A percentile compares a stretch with the other conserved stretches of the same genome.
Conservation (phyloP, 2,329 filamentous ascomycete genomes). For the Penicillium fuscoglaucum region DNA sequence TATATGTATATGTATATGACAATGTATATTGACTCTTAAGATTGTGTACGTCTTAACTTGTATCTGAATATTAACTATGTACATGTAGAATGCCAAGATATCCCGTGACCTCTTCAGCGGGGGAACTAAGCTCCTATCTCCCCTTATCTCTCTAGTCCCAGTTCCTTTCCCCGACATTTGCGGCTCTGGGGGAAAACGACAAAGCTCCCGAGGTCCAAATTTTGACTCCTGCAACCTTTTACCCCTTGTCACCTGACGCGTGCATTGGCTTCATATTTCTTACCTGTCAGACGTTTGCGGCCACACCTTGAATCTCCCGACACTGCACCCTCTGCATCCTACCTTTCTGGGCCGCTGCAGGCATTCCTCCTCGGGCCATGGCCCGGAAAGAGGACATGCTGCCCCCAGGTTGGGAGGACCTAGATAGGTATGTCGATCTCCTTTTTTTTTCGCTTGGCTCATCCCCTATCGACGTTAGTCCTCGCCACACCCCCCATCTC, state of each 20-base stretch:
- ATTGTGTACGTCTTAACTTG: too few relatives aligned
- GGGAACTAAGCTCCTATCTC: slow-evolving; percentile 1
- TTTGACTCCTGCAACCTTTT: slow-evolving; percentile 10
- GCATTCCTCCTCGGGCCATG: slow-evolving; percentile 42
- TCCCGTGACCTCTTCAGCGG: slow-evolving; percentile 4
- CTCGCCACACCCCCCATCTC: not conserved
- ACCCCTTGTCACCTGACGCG: slow-evolving; percentile 10
- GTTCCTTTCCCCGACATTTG: slow-evolving; percentile 11
- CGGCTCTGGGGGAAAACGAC: slow-evolving; percentile 10
- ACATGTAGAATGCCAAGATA: not conserved
- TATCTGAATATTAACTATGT: too few relatives aligned
- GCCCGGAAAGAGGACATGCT: slow-evolving; percentile 44
- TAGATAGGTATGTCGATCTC: slow-evolving; percentile 40
- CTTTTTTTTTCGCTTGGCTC: slow-evolving; percentile 12
- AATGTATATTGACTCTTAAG: too few relatives aligned
- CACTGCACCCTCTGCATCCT: slow-evolving; percentile 7
- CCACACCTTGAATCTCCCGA: slow-evolving; percentile 2
- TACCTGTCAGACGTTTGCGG: slow-evolving; percentile 10
- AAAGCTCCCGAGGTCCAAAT: slow-evolving; percentile 6
- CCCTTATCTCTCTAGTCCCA: slow-evolving; percentile 5
- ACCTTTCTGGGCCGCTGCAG: slow-evolving; percentile 18
- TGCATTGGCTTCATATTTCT: slow-evolving; percentile 2
- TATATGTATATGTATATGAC: too few relatives aligned
- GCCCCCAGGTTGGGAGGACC: slow-evolving; percentile 43
- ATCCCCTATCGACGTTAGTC: not conserved